Evolutionary conservation across 2,329 filamentous ascomycete genomes (phyloP).

Genomic region (Pseudogymnoascus sp.): DNA sequence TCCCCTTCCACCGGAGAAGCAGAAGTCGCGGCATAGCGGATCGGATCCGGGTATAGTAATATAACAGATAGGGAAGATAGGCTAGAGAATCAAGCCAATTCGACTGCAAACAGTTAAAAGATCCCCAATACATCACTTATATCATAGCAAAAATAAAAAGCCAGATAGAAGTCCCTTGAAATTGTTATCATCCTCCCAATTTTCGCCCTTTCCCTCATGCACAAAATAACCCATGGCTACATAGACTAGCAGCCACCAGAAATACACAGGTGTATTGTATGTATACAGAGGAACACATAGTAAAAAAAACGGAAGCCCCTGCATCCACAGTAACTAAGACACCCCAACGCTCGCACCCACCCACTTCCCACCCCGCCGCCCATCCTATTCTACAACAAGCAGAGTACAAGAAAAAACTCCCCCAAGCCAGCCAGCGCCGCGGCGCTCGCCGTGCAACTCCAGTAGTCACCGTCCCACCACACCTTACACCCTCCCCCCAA

Average conservation of each 20-base stretch:
- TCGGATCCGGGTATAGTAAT: too few relatives aligned
- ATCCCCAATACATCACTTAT: too few relatives aligned
- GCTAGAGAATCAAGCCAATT: too few relatives aligned
- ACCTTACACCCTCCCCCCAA: not conserved
- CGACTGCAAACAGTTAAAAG: too few relatives aligned
- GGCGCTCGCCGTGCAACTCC: slow-evolving; percentile 5
- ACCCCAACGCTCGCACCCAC: not conserved
- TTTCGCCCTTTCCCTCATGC: not conserved
- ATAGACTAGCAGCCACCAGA: not conserved
- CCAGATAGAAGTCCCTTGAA: not conserved
- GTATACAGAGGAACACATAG: not conserved
- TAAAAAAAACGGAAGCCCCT: not conserved
- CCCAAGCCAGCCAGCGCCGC: not conserved
- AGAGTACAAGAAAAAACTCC: not conserved
- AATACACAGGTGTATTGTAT: not conserved
- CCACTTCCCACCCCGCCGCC: not conserved
- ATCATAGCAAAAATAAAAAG: not conserved
- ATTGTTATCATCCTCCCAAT: not conserved
- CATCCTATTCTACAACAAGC: slow-evolving; percentile 2
- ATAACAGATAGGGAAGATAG: too few relatives aligned
- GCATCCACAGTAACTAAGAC: not conserved
- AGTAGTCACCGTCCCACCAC: not conserved
- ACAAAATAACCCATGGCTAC: not conserved
- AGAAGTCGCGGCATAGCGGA: not conserved
- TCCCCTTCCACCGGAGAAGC: not conserved